These are phyloP conservation scores for Benincasa hispida DNA, from an alignment of 306 rosid species.

Conservation along the genomic window DNA sequence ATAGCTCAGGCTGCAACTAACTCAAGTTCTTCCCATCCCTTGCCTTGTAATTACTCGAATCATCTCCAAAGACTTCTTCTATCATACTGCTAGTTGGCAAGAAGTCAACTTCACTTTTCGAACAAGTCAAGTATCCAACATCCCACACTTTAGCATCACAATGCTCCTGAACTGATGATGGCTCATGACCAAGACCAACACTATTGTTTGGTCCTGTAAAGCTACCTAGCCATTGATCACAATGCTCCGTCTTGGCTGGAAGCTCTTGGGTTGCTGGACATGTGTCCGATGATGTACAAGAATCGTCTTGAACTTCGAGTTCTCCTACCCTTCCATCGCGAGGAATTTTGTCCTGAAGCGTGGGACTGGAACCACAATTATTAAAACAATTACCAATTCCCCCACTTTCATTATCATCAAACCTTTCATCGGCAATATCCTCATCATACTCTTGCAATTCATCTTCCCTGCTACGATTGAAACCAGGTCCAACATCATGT, in stretches of 20 bases:
- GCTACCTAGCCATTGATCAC: slow-evolving; percentile 34
- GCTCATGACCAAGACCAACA: slow-evolving; percentile 34
- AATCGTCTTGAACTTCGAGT: slow-evolving; percentile 41
- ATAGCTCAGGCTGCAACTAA: slow-evolving; percentile 8
- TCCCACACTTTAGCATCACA: slow-evolving; percentile 66
- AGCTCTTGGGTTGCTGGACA: slow-evolving; percentile 25
- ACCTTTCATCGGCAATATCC: slow-evolving; percentile 15
- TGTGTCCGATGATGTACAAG: slow-evolving; percentile 35
- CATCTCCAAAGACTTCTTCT: slow-evolving; percentile 79
- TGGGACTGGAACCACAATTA: slow-evolving; percentile 16
- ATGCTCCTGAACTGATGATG: slow-evolving; percentile 37
- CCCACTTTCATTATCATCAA: slow-evolving; percentile 9
- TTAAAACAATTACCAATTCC: slow-evolving; percentile 2
- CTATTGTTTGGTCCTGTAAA: slow-evolving; percentile 30
- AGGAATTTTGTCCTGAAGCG: slow-evolving; percentile 15
- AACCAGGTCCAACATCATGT: slow-evolving; percentile 17
- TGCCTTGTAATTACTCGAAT: slow-evolving; percentile 25
- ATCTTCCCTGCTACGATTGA: slow-evolving; percentile 17
- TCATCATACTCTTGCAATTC: slow-evolving; percentile 29
- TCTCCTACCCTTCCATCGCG: slow-evolving; percentile 25
- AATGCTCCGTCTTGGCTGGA: slow-evolving; percentile 30
- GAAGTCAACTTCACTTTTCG: slow-evolving; percentile 48
- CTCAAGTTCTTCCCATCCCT: slow-evolving; percentile 51
- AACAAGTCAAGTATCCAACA: slow-evolving; percentile 40
- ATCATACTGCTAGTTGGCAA: slow-evolving; percentile 79